Evolutionary conservation across 805 yeast species (phyloP), one percentile per base, ranked within the genome.

Genomic region (Tetrapisispora pingtungensis): DNA sequence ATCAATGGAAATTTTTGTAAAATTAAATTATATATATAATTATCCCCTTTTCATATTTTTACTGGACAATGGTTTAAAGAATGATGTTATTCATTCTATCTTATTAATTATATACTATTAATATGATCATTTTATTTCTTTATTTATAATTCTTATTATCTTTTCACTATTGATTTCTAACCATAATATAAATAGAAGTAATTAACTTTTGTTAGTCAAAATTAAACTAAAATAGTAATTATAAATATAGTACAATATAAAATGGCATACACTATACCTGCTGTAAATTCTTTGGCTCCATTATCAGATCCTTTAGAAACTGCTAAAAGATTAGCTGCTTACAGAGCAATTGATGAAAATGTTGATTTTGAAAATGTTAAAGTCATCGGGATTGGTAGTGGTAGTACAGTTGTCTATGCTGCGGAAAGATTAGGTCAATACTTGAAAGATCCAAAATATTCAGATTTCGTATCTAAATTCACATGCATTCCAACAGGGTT

Each of bases 401-500:
- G 99, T 1, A 83, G 95, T 19, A 93, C 99, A 0, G 98, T 93
- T 4, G 84, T 93, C n/a, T 93, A 86, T 62, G 95, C 84, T 47
- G 98, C 96, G 20, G 97, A 93, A 64, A 74, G 97, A 57, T 74
- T 93, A 45, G 95, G 95, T 8, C 66, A 64, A 44, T 62, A 62
- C 42, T 43, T 59, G 37, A 49, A 67, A 50, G 69, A 70, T 33
- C 66, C 68, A 40, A 77, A 81, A 57, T 54, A 60, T 22, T 37
- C 42, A 13, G 44, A 45, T 6, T 33, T 39, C 15, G 61, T 56
- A 4, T 50, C 62, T 12, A 61, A 74, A 36, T 79, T 85, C 52
- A 75, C 79, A 28, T 93, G 96, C 66, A 79, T 93, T 38, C 95
- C 99, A 41, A 93, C 99, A 1, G 98, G 98, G 1, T 93, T 89